Conservation (phyloP, 805 yeast species). For the Yarrowia bubula region DNA sequence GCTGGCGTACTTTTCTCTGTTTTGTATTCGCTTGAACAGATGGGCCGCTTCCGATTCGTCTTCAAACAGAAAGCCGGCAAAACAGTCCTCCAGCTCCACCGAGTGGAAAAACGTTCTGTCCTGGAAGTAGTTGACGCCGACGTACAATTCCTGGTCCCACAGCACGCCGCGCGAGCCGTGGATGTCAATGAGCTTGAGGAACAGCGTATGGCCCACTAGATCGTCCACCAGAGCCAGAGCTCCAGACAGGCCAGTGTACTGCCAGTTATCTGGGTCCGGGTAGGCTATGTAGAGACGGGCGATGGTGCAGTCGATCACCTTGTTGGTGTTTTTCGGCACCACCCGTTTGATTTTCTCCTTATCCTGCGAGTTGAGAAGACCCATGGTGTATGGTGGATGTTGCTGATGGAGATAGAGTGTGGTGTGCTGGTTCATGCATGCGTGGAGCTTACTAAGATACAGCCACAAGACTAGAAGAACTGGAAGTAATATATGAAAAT, state of each 20-base stretch:
- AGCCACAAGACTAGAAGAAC: too few relatives aligned
- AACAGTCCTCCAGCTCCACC: conserved; percentile 89
- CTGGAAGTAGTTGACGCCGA: conserved; percentile 84
- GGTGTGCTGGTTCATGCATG: not conserved
- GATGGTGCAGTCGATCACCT: conserved; percentile 84
- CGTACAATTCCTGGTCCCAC: conserved; percentile 96
- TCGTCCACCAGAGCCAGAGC: conserved; percentile 88
- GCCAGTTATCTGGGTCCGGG: conserved; percentile 81
- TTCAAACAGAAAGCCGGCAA: conserved; percentile 82
- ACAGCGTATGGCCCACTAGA: conserved; percentile 89
- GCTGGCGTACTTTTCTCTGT: conserved; percentile 78
- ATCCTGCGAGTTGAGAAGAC: conserved; percentile 49
- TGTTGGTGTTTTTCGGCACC: conserved; percentile 83
- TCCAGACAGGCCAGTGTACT: conserved; percentile 83
- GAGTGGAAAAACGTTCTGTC: conserved; percentile 94
- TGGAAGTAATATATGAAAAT: too few relatives aligned
- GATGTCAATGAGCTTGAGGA: conserved; percentile 84
- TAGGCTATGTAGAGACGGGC: conserved; percentile 87
- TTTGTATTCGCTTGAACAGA: conserved; percentile 72
- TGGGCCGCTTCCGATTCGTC: conserved; percentile 85
- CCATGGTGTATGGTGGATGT: conserved; percentile 30
- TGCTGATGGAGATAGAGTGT: conserved; percentile 7
- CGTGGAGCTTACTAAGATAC: not conserved
- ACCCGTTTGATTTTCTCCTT: conserved; percentile 88
- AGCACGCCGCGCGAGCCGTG: conserved; percentile 78